These are phyloP conservation scores for Ustilago nuda DNA, from an alignment of 1,284 basidiomycete genomes.

Conservation along the genomic window DNA sequence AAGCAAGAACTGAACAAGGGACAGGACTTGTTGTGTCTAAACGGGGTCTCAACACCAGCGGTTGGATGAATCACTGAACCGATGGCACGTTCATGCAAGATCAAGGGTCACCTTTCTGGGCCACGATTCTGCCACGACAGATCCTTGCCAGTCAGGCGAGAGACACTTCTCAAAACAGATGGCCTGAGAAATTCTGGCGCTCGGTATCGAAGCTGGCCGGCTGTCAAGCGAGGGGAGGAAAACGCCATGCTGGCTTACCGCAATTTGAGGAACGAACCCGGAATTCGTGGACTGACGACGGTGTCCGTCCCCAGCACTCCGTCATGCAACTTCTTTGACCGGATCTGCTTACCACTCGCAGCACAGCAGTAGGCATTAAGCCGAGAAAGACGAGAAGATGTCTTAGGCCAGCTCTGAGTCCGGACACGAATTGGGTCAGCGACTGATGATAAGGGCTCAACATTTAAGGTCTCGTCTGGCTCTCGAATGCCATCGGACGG, in stretches of 20 bases:
- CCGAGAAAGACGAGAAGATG: neutral
- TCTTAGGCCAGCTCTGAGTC: neutral
- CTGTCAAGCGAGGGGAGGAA: neutral
- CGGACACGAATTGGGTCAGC: neutral
- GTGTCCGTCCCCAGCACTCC: conserved; percentile 13
- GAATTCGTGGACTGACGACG: neutral
- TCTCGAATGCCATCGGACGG: conserved; percentile 6
- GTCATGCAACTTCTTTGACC: neutral
- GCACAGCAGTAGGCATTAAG: conserved; percentile 1
- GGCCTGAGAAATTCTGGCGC: neutral
- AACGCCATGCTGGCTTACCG: neutral
- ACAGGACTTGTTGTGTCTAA: neutral
- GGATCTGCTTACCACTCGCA: neutral
- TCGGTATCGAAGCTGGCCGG: neutral
- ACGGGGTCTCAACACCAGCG: neutral
- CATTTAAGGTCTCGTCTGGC: neutral
- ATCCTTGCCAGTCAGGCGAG: neutral
- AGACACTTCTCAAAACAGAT: neutral
- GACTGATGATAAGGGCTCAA: neutral
- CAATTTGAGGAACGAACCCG: neutral
- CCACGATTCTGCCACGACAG: neutral
- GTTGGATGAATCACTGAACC: conserved; percentile 4
- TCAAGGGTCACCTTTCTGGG: conserved; percentile 5
- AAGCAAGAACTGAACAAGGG: neutral
- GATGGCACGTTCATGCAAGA: conserved; percentile 5